phyloP scores from a whole-genome alignment of 2,329 filamentous ascomycete genomes.

The Cladophialophora exuberans region DNA sequence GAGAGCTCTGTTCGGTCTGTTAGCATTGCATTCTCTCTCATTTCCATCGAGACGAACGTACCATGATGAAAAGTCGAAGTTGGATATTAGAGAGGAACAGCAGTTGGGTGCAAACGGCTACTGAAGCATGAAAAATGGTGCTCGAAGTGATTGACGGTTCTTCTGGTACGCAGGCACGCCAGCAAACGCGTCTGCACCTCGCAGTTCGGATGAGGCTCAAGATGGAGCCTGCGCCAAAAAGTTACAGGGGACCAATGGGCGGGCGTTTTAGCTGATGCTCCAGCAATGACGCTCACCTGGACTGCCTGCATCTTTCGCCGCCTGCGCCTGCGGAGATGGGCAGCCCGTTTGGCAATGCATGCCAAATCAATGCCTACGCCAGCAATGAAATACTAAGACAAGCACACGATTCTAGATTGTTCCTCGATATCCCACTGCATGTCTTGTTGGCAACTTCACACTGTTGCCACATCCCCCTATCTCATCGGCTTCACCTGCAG shows the following conservation, averaged over 20 bases:
- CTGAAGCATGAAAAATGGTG: background rate
- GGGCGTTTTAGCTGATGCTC: constrained; percentile 1
- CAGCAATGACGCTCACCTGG: constrained; percentile 25
- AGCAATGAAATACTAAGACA: constrained; percentile 18
- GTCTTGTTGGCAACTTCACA: constrained; percentile 22
- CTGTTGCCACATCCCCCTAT: background rate
- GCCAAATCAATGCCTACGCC: background rate
- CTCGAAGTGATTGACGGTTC: background rate
- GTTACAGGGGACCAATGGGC: constrained; percentile 20
- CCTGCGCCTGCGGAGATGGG: constrained; percentile 6
- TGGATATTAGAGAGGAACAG: constrained; percentile 38
- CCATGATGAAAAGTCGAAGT: constrained; percentile 30
- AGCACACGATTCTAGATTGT: constrained; percentile 34
- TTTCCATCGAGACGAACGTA: constrained; percentile 26
- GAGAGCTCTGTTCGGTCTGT: constrained; percentile 67
- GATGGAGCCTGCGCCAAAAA: background rate
- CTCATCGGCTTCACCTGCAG: background rate
- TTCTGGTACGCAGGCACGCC: constrained; percentile 22
- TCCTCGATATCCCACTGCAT: constrained; percentile 12
- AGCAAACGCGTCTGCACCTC: constrained; percentile 27
- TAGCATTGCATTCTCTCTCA: constrained; percentile 29
- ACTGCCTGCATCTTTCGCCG: constrained; percentile 29
- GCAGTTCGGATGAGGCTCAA: constrained; percentile 13
- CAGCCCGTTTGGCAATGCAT: constrained; percentile 5
- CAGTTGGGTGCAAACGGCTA: constrained; percentile 19